Base-by-base conservation (phyloP, 2,329 filamentous ascomycete species). In the Fusarium newnesense region DNA sequence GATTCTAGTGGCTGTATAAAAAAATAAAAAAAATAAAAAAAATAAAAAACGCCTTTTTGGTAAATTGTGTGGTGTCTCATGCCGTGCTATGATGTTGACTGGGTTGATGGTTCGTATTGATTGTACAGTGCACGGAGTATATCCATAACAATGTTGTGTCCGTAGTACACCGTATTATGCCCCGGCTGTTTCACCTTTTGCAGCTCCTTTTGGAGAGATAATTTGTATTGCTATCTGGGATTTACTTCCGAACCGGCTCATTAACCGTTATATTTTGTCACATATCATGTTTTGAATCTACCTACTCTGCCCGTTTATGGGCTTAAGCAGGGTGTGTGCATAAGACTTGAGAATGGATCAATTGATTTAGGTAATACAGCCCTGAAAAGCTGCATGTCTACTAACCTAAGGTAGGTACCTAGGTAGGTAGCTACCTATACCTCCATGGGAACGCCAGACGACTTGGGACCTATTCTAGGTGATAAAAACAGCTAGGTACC, bases 341-440 rank as follows among this genome's bases (percentile, higher is more conserved):
- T 61, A 60, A 66, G 36, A 49, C 37, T 49, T 36, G 46, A 40
- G 61, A 52, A 64, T 52, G 59, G 43, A 43, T 64, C 24, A 30
- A 63, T 60, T 62, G 54, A 70, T 67, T 46, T 24, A 24, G 24
- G 24, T 24, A 60, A 71, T 70, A 47, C 50, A 39, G 50, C 34
- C 50, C 34, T 40, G 50, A 54, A 54, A 54, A n/a, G 61, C 46
- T 42, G 69, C 66, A 70, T 42, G 24, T 24, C 24, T 24, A 24
- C 24, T 24, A 24, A 24, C 24, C 24, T 24, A 24, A 24, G 24
- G 24, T 24, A 24, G 24, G 24, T 24, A 24, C 24, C 24, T 24
- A 24, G 24, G 24, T 24, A 24, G 24, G 24, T 24, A 24, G 24
- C 24, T 24, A 24, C 24, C 24, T 24, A 24, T 24, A 24, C 24